A percentile compares a stretch with the other conserved stretches of the same genome.
phyloP scores from a whole-genome alignment of 2,329 filamentous ascomycete species.

The Madurella mycetomatis region DNA sequence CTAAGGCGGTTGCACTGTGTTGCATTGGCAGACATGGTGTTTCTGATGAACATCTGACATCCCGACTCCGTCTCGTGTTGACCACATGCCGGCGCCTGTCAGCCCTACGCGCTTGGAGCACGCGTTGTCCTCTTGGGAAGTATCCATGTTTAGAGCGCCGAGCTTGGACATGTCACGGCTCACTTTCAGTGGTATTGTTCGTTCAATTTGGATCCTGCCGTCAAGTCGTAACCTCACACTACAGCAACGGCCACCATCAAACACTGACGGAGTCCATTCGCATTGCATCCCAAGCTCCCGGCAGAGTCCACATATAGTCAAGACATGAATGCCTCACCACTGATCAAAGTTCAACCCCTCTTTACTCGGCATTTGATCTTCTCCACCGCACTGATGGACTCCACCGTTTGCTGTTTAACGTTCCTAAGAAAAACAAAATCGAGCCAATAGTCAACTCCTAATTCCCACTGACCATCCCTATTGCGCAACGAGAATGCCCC shows the following conservation, averaged over 20 bases:
- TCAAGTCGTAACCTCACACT: conserved; percentile 33
- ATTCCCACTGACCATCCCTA: conserved; percentile 22
- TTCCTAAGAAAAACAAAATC: background rate
- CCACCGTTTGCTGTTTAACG: background rate
- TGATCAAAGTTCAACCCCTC: background rate
- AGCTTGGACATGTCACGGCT: background rate
- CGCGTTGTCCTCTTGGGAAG: background rate
- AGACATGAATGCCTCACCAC: background rate
- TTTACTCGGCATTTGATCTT: background rate
- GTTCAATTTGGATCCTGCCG: conserved; percentile 34
- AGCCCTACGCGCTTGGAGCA: background rate
- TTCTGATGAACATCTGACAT: background rate
- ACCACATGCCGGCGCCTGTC: background rate
- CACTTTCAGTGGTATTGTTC: conserved; percentile 23
- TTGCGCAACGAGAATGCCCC: conserved; percentile 12
- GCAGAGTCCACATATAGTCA: background rate
- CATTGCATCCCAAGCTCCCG: background rate
- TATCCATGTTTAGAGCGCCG: too few relatives aligned
- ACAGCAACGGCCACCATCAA: conserved; percentile 22
- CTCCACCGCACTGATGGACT: background rate
- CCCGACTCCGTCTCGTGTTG: too few relatives aligned
- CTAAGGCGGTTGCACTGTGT: background rate
- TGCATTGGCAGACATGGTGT: background rate
- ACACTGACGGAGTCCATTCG: conserved; percentile 8
- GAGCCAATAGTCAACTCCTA: conserved; percentile 14